Base-by-base conservation (phyloP, 495 filamentous ascomycete species). In the Trypethelium eluteriae region DNA sequence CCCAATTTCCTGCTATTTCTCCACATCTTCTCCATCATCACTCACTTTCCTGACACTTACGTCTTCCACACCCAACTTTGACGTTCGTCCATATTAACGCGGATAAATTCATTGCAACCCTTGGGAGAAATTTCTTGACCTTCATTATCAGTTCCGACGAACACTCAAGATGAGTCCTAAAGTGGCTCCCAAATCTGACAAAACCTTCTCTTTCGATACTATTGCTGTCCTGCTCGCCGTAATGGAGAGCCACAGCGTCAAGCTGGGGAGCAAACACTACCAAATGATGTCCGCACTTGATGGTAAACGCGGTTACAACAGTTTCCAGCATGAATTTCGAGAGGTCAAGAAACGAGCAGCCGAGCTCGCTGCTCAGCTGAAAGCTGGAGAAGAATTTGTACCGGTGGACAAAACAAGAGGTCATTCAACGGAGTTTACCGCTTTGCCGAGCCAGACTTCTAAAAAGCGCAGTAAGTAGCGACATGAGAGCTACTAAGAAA, bases 271-370 rank as follows among this genome's bases (percentile, higher is more conserved):
- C 16, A 64, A 63, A 32, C 12, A 68, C 5, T 68, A 53, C 46
- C 4, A 68, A 14, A 14, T 68, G 9, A 68, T 68, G 66, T 34
- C 36, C 6, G 10, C 34, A 7, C 35, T 68, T 36, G 62, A 68
- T 32, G 59, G 59, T 44, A 39, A 44, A 3, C 35, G 41, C 14
- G 35, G 38, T 38, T 16, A 10, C 5, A 14, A 25, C 9, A 18
- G 14, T 7, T 68, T 44, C 35, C 44, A 68, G 10, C 66, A 68
- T 36, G 18, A 44, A 25, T 68, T 68, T 41, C 66, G 66, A 16
- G 11, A 32, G 6, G 59, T 68, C 49, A 68, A 68, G 66, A 46
- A 32, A 12, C 39, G 61, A 3, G 66, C 66, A 3, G 53, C 50
- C 14, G 61, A 68, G 38, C 35, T 69, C 6, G 3, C 14, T 4